Evolutionary conservation across 1,139 yeast genomes (phyloP), one percentile per base, ranked within the genome.

Genomic region (Nakaseomyces bracarensis): DNA sequence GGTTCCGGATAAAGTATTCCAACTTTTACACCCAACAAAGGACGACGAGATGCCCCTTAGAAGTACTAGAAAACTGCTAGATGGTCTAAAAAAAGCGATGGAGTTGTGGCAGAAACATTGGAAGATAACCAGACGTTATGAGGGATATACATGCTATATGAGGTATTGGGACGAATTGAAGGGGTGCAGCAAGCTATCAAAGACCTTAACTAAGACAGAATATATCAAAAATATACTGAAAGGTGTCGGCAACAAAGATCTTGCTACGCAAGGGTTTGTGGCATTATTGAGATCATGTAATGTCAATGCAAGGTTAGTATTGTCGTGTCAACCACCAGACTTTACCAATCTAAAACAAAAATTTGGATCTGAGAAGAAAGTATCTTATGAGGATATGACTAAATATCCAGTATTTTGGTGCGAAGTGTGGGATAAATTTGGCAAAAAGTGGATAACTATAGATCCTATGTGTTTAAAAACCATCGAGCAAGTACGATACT

Each of bases 281-380:
- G 77, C 85, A 0, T 56, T 89, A 2, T 61, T 87, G 38, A 65
- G 97, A 46, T 70, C 89, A 1, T 64, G 82, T 11, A 86, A 84
- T 1, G 66, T 91, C 22, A 74, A 78, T 39, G 79, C 93, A 0
- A 67, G 99, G 36, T 64, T 91, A 21, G 78, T 87, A 0, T 79
- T 79, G 52, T 87, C 96, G 0, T 54, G 89, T 19, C 99, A 93
- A 56, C 91, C 96, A 0, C 89, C 96, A 0, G 96, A 91, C 58
- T 82, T 78, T 53, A 79, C 91, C 0, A 66, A 75, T 47, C 34
- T 52, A 34, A 58, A 55, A 40, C 41, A 38, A 13, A 26, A 35
- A 4, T 31, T 38, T 26, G 27, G 39, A 7, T 19, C 39, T 18
- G n/a, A 40, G 29, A 22, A 35, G 16, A 35, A 35, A 8, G 28